These are phyloP conservation scores for Colletotrichum sp. DNA, from an alignment of 2,329 filamentous ascomycete genomes.

Conservation along the genomic window DNA sequence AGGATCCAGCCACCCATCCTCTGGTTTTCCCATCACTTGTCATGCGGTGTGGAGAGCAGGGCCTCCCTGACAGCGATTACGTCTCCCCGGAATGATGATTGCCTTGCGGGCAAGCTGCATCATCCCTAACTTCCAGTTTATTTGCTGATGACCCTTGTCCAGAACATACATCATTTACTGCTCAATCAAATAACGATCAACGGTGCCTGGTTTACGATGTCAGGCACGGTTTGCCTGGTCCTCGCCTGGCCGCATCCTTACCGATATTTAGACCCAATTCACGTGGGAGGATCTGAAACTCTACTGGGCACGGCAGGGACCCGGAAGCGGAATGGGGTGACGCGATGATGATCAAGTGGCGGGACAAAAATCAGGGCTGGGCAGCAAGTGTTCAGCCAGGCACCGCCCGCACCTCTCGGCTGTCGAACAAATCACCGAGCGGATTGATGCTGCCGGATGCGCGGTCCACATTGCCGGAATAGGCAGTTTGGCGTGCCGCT, in stretches of 20 bases:
- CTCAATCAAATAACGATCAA: background rate
- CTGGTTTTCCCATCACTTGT: background rate
- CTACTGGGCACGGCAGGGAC: background rate
- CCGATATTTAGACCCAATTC: background rate
- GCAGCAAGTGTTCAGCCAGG: background rate
- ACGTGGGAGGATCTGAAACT: background rate
- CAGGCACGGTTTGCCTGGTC: background rate
- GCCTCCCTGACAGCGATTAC: background rate
- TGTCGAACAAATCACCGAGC: background rate
- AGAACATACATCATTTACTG: background rate
- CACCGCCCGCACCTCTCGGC: background rate
- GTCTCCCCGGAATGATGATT: background rate
- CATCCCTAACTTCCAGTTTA: background rate
- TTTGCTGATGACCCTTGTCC: background rate
- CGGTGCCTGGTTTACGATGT: background rate
- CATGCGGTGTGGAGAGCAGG: background rate
- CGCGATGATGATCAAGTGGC: constrained; percentile 17
- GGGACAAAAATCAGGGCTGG: background rate
- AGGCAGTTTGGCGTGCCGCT: background rate
- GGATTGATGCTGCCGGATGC: background rate
- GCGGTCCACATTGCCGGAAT: background rate
- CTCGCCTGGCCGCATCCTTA: background rate
- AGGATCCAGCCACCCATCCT: background rate
- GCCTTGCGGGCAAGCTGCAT: background rate
- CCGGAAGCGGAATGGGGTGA: background rate